Conservation (phyloP, 2,329 filamentous ascomycete species). For the Aspergillus spinulosporus region DNA sequence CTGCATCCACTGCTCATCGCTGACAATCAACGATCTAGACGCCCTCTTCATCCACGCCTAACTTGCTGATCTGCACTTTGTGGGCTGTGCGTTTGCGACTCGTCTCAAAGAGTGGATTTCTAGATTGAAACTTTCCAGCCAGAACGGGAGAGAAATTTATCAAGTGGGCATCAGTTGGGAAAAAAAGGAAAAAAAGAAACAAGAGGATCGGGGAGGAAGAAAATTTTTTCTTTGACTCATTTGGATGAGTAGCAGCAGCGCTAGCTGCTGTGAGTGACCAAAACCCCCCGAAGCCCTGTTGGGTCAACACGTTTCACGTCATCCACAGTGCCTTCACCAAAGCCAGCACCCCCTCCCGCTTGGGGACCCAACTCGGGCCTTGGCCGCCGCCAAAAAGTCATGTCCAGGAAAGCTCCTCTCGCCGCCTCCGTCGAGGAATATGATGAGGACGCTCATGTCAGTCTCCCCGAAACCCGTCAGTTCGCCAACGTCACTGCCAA, state of each 20-base stretch:
- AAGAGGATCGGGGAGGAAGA: slow-evolving; percentile 7
- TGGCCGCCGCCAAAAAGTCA: slow-evolving; percentile 33
- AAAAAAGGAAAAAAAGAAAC: slow-evolving; percentile 7
- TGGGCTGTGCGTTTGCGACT: slow-evolving; percentile 22
- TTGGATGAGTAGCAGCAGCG: slow-evolving; percentile 21
- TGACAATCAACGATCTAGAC: slow-evolving; percentile 34
- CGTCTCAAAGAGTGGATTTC: slow-evolving; percentile 20
- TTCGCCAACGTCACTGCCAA: slow-evolving; percentile 54
- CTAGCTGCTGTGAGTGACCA: slow-evolving; percentile 27
- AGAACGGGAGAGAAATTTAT: slow-evolving; percentile 9
- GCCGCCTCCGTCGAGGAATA: slow-evolving; percentile 51
- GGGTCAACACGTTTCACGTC: slow-evolving; percentile 32
- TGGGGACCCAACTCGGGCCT: slow-evolving; percentile 31
- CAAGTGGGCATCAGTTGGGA: slow-evolving; percentile 7
- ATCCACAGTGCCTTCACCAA: slow-evolving; percentile 26
- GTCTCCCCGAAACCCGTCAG: slow-evolving; percentile 49
- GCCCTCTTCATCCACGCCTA: slow-evolving; percentile 27
- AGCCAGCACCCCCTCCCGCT: slow-evolving; percentile 26
- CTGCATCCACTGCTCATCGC: slow-evolving; percentile 29
- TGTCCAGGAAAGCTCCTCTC: slow-evolving; percentile 42
- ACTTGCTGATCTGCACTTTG: slow-evolving; percentile 32
- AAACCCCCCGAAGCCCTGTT: slow-evolving; percentile 26
- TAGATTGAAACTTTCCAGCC: slow-evolving; percentile 11
- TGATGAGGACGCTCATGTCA: slow-evolving; percentile 46
- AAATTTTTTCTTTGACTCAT: slow-evolving; percentile 24